phyloP scores from a whole-genome alignment of 306 rosid genomes.

The Vigna angularis region DNA sequence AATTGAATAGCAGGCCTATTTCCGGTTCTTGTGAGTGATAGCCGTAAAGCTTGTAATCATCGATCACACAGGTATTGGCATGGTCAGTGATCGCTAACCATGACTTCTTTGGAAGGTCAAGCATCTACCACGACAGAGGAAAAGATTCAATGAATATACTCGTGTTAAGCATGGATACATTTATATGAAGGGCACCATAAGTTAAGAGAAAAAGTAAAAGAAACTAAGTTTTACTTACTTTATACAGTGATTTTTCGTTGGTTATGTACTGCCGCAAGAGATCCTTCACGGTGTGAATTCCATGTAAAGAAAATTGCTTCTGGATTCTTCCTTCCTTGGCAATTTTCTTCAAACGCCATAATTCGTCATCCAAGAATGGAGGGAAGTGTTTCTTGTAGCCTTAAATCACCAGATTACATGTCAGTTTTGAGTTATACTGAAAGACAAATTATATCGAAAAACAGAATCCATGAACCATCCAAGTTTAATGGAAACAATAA shows the following conservation, averaged over 20 bases:
- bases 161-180: background rate
- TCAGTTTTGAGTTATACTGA: slow-evolving; percentile 31
- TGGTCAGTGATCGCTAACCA: slow-evolving; percentile 61
- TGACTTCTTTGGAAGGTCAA: slow-evolving; percentile 47
- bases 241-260: slow-evolving; percentile 41
- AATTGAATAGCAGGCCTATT: slow-evolving; percentile 51
- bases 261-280: slow-evolving; percentile 47
- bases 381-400: slow-evolving; percentile 67
- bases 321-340: slow-evolving; percentile 54
- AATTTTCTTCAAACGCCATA: slow-evolving; percentile 73
- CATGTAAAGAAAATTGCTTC: slow-evolving; percentile 28
- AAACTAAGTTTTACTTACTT: slow-evolving; percentile 55
- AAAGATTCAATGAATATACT: slow-evolving; percentile 11
- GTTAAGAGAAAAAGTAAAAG: slow-evolving; percentile 8
- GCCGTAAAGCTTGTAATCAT: slow-evolving; percentile 47
- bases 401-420: slow-evolving; percentile 43
- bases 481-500: slow-evolving; percentile 10
- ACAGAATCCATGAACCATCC: slow-evolving; percentile 10
- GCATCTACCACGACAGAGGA: slow-evolving; percentile 52
- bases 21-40: slow-evolving; percentile 34
- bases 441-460: slow-evolving; percentile 14
- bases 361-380: slow-evolving; percentile 58
- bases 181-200: background rate
- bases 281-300: slow-evolving; percentile 56
- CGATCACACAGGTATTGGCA: slow-evolving; percentile 53